Evolutionary conservation across 805 yeast species (phyloP).

Genomic region (Henningerozyma blattae): DNA sequence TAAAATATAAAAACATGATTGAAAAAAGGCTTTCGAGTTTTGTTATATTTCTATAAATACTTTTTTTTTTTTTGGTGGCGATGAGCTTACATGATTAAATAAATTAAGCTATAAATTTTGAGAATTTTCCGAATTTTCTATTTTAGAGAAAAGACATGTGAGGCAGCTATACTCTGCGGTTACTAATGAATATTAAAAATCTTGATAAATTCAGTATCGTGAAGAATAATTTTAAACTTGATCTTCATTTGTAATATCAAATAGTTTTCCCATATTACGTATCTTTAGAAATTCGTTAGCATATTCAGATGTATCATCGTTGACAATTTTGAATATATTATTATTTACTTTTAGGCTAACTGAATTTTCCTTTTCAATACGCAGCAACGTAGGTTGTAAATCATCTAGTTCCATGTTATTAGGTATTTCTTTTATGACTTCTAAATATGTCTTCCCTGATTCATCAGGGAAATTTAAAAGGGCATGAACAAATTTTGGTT

Average conservation of each 20-base stretch:
- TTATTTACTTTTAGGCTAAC: slow-evolving; percentile 40
- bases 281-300: slow-evolving; percentile 22
- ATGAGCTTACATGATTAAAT: too few relatives aligned
- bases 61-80: too few relatives aligned
- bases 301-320: slow-evolving; percentile 35
- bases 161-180: too few relatives aligned
- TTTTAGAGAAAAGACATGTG: too few relatives aligned
- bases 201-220: too few relatives aligned
- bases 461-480: slow-evolving; percentile 59
- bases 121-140: too few relatives aligned
- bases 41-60: background rate
- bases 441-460: slow-evolving; percentile 48
- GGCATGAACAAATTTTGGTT: slow-evolving; percentile 67
- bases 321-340: slow-evolving; percentile 42
- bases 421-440: slow-evolving; percentile 56
- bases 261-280: slow-evolving; percentile 22
- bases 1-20: background rate
- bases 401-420: slow-evolving; percentile 51
- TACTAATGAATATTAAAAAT: too few relatives aligned
- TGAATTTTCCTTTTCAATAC: slow-evolving; percentile 53
- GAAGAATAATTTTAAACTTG: too few relatives aligned
- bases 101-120: too few relatives aligned
- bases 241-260: too few relatives aligned
- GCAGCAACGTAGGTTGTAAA: slow-evolving; percentile 44
- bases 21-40: background rate